A percentile compares a stretch with the other conserved stretches of the same genome.
phyloP scores from a whole-genome alignment of 306 rosid genomes.

The Vigna angularis region DNA sequence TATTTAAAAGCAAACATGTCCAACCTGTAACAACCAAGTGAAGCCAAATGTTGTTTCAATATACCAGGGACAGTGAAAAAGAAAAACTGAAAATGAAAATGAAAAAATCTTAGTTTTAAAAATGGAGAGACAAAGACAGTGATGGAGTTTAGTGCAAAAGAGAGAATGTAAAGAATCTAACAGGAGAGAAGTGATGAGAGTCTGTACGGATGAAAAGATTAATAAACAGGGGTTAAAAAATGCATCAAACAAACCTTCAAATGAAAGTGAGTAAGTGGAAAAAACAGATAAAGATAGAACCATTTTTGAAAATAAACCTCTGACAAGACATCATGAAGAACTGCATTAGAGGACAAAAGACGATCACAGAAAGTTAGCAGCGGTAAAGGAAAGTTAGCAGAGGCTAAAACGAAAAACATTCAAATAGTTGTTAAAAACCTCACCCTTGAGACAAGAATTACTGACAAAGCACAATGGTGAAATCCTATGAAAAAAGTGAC shows the following conservation, averaged over 20 bases:
- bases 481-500: too few species aligned
- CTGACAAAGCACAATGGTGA: slow-evolving; percentile 57
- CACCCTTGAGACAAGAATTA: slow-evolving; percentile 51
- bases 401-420: slow-evolving; percentile 37
- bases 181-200: slow-evolving; percentile 60
- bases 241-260: slow-evolving; percentile 1
- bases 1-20: too few species aligned
- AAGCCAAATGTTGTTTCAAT: slow-evolving; percentile 40
- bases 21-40: slow-evolving; percentile 32
- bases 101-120: slow-evolving; percentile 9
- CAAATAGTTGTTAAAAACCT: slow-evolving; percentile 33
- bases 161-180: slow-evolving; percentile 48
- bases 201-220: slow-evolving; percentile 57
- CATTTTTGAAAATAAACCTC: slow-evolving; percentile 58
- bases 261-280: slow-evolving; percentile 27
- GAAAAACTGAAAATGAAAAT: neutral
- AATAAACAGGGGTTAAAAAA: neutral
- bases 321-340: slow-evolving; percentile 97
- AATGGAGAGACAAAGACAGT: slow-evolving; percentile 28
- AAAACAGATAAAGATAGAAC: slow-evolving; percentile 55
- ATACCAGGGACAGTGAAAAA: neutral
- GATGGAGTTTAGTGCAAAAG: slow-evolving; percentile 23
- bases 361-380: slow-evolving; percentile 72
- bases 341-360: slow-evolving; percentile 95
- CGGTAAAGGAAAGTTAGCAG: slow-evolving; percentile 54